Percentiles rank a stretch among this genome's conserved stretches.
Evolutionary conservation across 2,329 filamentous ascomycete species (phyloP).

Genomic region (Ophiobolus disseminans): DNA sequence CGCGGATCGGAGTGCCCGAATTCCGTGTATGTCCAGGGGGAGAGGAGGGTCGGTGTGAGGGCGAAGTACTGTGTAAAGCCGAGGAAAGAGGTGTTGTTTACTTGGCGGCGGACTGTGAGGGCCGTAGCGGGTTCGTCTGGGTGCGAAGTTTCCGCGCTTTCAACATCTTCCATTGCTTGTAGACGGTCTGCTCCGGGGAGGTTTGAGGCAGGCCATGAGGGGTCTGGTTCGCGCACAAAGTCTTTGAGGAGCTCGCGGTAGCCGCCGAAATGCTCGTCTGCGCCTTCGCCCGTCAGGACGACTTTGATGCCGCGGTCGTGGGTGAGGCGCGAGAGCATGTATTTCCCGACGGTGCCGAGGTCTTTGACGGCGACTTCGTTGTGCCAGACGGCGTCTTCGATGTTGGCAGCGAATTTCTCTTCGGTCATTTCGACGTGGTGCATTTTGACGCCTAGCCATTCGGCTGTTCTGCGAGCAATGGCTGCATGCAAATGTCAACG

Average conservation of each 20-base stretch:
- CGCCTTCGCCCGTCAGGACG: slow-evolving; percentile 61
- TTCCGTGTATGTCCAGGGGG: slow-evolving; percentile 15
- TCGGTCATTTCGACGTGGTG: slow-evolving; percentile 50
- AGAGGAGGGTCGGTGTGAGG: slow-evolving; percentile 13
- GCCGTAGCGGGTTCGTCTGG: slow-evolving; percentile 21
- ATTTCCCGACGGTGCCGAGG: slow-evolving; percentile 62
- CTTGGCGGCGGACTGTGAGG: slow-evolving; percentile 16
- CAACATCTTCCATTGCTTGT: slow-evolving; percentile 11
- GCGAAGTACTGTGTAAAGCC: slow-evolving; percentile 19
- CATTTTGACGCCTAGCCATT: slow-evolving; percentile 57
- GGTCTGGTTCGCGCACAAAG: slow-evolving; percentile 59
- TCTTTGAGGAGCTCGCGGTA: slow-evolving; percentile 58
- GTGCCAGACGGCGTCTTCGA: slow-evolving; percentile 56
- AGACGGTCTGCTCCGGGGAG: slow-evolving; percentile 22
- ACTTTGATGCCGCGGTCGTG: slow-evolving; percentile 60
- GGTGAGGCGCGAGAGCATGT: slow-evolving; percentile 57
- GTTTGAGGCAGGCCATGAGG: slow-evolving; percentile 12
- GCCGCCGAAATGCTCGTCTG: slow-evolving; percentile 63
- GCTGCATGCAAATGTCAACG: slow-evolving; percentile 55
- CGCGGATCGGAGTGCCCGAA: slow-evolving; percentile 21
- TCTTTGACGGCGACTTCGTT: slow-evolving; percentile 57
- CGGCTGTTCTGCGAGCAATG: slow-evolving; percentile 57
- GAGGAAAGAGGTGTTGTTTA: slow-evolving; percentile 24
- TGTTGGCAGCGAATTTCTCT: slow-evolving; percentile 50
- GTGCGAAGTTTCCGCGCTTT: slow-evolving; percentile 14